phyloP scores from a whole-genome alignment of 108 stramenopile species.

The Cyclotella distinguenda region DNA sequence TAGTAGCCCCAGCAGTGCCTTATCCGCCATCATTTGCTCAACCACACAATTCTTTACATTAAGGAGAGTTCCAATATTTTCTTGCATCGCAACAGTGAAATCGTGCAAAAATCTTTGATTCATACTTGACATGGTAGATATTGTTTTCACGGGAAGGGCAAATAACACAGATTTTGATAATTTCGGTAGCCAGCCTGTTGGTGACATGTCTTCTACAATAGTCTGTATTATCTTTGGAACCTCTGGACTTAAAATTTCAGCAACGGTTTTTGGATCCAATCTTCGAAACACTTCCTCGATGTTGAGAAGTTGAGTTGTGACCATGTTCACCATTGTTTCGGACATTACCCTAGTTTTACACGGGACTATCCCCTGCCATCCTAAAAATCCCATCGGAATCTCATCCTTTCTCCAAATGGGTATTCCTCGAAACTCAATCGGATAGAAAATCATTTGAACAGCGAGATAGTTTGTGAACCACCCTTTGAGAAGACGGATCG shows the following conservation, averaged over 20 bases:
- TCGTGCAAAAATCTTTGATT: conserved; percentile 58
- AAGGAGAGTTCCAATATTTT: conserved; percentile 70
- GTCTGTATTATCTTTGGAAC: conserved; percentile 69
- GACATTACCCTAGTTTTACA: conserved; percentile 85
- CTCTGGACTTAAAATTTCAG: conserved; percentile 61
- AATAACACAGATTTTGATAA: conserved; percentile 39
- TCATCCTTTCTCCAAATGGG: conserved; percentile 63
- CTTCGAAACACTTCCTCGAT: conserved; percentile 78
- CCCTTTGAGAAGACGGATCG: too few species aligned
- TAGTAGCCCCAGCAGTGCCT: conserved; percentile 66
- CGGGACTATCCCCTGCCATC: conserved; percentile 91
- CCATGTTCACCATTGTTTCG: conserved; percentile 82
- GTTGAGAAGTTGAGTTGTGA: conserved; percentile 75
- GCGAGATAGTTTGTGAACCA: conserved; percentile 94
- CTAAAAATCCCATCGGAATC: conserved; percentile 72
- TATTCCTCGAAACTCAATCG: conserved; percentile 78
- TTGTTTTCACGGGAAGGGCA: conserved; percentile 31
- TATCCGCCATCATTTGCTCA: conserved; percentile 85
- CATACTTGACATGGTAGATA: conserved; percentile 33
- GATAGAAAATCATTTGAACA: conserved; percentile 90
- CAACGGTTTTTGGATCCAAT: conserved; percentile 65
- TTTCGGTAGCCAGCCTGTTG: conserved; percentile 15
- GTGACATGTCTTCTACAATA: conserved; percentile 57
- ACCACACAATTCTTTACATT: conserved; percentile 82
- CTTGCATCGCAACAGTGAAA: conserved; percentile 62